Percentiles rank a stretch among this genome's conserved stretches.
Evolutionary conservation across 164 flowering plant genomes (phyloP).

Genomic region (Vitis amurensis): DNA sequence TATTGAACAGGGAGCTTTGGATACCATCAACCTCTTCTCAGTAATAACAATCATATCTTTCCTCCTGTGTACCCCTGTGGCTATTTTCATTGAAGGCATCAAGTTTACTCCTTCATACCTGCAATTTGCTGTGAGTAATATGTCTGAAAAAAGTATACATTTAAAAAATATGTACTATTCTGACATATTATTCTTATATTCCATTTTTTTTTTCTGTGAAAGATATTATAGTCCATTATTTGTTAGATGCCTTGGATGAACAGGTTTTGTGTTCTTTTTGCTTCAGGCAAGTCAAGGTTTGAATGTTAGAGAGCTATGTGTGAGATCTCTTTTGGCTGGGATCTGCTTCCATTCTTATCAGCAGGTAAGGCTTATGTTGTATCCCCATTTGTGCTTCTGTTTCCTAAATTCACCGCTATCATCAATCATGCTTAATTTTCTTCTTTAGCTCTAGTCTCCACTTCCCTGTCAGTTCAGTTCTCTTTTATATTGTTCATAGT

Average conservation of each 20-base stretch:
- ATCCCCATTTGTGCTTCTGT: background rate
- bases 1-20: slow-evolving; percentile 41
- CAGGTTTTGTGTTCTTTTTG: background rate
- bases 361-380: slow-evolving; percentile 33
- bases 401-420: background rate
- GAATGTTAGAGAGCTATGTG: slow-evolving; percentile 37
- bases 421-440: no score
- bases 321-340: slow-evolving; percentile 43
- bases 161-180: no score
- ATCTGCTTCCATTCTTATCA: slow-evolving; percentile 58
- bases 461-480: background rate
- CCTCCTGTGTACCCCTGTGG: slow-evolving; percentile 49
- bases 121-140: slow-evolving; percentile 57
- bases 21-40: slow-evolving; percentile 75
- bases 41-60: slow-evolving; percentile 72
- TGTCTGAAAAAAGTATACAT: background rate
- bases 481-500: background rate
- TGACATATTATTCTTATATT: background rate
- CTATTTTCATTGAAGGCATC: slow-evolving; percentile 66
- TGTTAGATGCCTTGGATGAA: background rate
- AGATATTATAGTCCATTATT: background rate
- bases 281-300: slow-evolving; percentile 48
- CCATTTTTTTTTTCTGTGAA: background rate
- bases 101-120: slow-evolving; percentile 68
- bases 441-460: background rate